phyloP scores from a whole-genome alignment of 805 yeast genomes.

The Nakazawaea sp. region DNA sequence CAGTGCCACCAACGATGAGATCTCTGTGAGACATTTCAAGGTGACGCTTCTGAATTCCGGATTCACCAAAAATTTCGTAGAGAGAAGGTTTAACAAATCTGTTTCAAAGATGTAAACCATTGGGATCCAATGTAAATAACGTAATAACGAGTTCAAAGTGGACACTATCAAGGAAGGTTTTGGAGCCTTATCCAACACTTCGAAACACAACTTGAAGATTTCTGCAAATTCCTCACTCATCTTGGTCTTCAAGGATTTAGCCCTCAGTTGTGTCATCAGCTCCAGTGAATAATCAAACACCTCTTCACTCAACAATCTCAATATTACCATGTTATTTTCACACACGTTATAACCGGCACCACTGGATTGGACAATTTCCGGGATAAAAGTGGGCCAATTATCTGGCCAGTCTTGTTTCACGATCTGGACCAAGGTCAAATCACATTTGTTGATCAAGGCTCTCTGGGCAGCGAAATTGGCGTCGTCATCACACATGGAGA shows the following conservation, averaged over 20 bases:
- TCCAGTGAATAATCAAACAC: conserved; percentile 94
- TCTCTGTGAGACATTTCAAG: conserved; percentile 90
- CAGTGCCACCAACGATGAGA: conserved; percentile 60
- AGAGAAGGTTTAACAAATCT: conserved; percentile 61
- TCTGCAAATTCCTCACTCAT: conserved; percentile 89
- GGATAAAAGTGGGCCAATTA: conserved; percentile 96
- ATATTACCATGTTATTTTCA: conserved; percentile 93
- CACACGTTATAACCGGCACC: conserved; percentile 87
- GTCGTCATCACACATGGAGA: conserved; percentile 83
- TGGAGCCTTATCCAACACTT: conserved; percentile 85
- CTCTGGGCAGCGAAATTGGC: conserved; percentile 61
- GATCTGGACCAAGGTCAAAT: conserved; percentile 87
- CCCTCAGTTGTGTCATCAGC: conserved; percentile 94
- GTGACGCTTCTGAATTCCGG: conserved; percentile 78
- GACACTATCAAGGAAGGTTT: conserved; percentile 79
- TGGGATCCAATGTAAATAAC: conserved; percentile 94
- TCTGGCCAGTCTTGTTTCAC: conserved; percentile 99
- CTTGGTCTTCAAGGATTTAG: conserved; percentile 71
- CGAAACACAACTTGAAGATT: conserved; percentile 88
- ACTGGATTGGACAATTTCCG: conserved; percentile 83
- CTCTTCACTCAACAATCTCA: conserved; percentile 87
- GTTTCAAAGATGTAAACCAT: conserved; percentile 86
- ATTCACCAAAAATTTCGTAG: conserved; percentile 71
- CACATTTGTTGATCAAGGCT: conserved; percentile 86
- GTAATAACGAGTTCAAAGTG: conserved; percentile 73